Base-by-base conservation (phyloP, 2,329 filamentous ascomycete genomes). In the Penicillium palitans region DNA sequence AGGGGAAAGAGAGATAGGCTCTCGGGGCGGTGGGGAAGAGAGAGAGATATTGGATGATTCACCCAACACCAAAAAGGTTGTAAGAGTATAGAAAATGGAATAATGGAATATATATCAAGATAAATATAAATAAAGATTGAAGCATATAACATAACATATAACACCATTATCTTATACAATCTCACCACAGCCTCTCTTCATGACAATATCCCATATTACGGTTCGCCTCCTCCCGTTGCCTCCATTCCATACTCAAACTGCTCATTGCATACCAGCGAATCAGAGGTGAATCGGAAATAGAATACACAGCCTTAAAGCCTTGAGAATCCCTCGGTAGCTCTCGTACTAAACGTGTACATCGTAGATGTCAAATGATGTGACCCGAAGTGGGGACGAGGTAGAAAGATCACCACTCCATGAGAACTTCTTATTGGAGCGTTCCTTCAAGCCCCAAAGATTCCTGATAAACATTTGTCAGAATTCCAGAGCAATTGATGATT, bases 381-480 rank as follows among this genome's bases (percentile, higher is more conserved):
- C 50, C 31, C 31, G 42, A 49, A 49, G 64, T 63, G 64, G 61
- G 55, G 59, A 61, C 49, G 27, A 41, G 55, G 9, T 29, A 29
- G 45, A 47, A 37, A 50, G 64, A 66, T 66, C 64, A 60, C 52
- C 61, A 61, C 58, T 61, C 56, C 55, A 41, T 52, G 40, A 59
- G 52, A 50, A 45, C 27, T 25, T 59, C 59, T 59, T 47, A 70
- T 61, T 70, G 65, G 57, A 72, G 60, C 52, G 52, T 58, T 17
- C 74, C 74, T 65, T 76, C 74, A 44, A 77, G 66, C 52, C 75
- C 75, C 58, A 77, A 59, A 47, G 69, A 69, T 60, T 76, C 73
- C 73, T 75, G 29, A 44, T 47, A 35, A 35, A 53, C 25, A 55
- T 46, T 49, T 24, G 53, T 58, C 51, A 63, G 46, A 55, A 24